Evolutionary conservation across 257 asterid species (phyloP).

Genomic region (Solanum chmielewskii): DNA sequence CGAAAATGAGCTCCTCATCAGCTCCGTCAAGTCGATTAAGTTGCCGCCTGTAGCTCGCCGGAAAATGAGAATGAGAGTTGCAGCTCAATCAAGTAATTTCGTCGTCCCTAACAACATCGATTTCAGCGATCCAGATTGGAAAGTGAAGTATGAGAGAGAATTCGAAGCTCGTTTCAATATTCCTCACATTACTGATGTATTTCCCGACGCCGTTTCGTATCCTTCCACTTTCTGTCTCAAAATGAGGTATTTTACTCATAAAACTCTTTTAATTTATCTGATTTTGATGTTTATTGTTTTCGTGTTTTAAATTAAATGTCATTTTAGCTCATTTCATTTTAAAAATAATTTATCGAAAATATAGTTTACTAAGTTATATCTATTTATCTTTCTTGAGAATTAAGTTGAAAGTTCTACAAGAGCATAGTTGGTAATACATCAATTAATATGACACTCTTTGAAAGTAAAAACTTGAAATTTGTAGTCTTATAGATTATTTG

Average conservation of each 20-base stretch:
- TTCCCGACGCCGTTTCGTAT: slow-evolving; percentile 41
- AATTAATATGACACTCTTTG: background rate
- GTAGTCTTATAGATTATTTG: background rate
- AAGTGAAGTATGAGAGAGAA: slow-evolving; percentile 48
- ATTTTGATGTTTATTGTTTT: background rate
- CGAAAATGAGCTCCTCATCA: background rate
- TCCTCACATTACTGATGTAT: slow-evolving; percentile 57
- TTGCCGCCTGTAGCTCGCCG: background rate
- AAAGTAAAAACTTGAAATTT: background rate
- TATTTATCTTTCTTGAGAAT: background rate
- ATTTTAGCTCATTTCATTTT: background rate
- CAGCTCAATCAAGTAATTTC: background rate
- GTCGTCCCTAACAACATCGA: slow-evolving; percentile 8
- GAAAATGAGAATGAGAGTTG: slow-evolving; percentile 1
- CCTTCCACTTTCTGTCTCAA: slow-evolving; percentile 78
- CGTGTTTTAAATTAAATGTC: background rate
- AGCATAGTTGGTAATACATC: background rate
- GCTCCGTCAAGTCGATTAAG: background rate
- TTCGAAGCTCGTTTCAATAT: slow-evolving; percentile 59
- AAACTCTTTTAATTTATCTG: background rate
- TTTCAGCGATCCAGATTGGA: slow-evolving; percentile 72
- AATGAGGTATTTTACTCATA: slow-evolving; percentile 37
- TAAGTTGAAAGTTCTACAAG: background rate
- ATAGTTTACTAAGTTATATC: background rate
- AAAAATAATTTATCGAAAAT: background rate